Evolutionary conservation across 805 yeast genomes (phyloP), one percentile per base, ranked within the genome.

Genomic region (Lipomyces sp.): DNA sequence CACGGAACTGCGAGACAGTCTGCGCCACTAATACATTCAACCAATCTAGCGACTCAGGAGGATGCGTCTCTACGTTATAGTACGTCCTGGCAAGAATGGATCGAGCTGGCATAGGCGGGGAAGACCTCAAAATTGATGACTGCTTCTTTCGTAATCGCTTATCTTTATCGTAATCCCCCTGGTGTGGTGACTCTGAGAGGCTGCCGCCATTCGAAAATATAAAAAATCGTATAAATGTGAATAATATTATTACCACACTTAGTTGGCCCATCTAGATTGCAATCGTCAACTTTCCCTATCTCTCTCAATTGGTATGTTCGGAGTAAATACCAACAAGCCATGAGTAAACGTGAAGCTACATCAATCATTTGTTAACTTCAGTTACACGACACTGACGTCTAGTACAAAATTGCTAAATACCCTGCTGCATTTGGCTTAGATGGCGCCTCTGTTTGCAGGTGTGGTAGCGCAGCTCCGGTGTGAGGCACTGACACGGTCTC

Each of bases 31-130:
- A 81, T 0, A 95, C 98, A 71, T 94, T 95, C 77, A 95, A 92
- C 99, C 99, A 95, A 76, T 95, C 99, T 67, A 95, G 79, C 0
- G 97, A 89, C 79, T 95, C 99, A 0, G 98, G 85, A 18, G 87
- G 82, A 76, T 95, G 99, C 33, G 86, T 87, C 57, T 87, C 87
- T 1, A 95, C 98, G 74, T 95, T 90, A 77, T 95, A 95, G 75
- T 92, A 92, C 0, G 98, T 92, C 73, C 92, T 93, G 70, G 94
- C 98, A 51, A 95, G 80, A 29, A 95, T 90, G 0, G 85, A 60
- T 7, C 73, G 58, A 7, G 73, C 65, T 13, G 75, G 66, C 48
- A 70, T 60, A 4, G 64, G 63, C 15, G 75, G 70, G 3, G 71
- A 18, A 11, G 64, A 62, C n/a, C 73, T 70, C 32, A 72, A 37